A percentile compares a stretch with the other conserved stretches of the same genome.
phyloP scores from a whole-genome alignment of 768 basidiomycete genomes.

The Cystobasidium ongulense region DNA sequence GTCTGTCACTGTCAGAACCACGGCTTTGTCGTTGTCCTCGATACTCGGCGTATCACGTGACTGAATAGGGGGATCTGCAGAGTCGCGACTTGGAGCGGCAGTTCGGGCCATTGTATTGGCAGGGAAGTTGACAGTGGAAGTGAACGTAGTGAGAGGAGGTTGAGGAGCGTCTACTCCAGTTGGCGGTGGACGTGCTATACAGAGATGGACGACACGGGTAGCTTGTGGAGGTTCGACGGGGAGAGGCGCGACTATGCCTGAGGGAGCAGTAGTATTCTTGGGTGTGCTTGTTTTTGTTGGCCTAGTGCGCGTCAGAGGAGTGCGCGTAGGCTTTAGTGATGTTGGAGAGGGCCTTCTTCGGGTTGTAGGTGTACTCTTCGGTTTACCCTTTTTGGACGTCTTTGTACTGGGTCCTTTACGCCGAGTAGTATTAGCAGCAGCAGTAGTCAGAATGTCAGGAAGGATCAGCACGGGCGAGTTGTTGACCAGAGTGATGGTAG shows the following conservation, averaged over 20 bases:
- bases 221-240: neutral
- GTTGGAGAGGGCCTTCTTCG: neutral
- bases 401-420: no score
- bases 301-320: neutral
- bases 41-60: neutral
- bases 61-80: neutral
- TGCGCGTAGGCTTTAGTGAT: neutral
- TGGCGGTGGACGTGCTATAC: neutral
- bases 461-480: neutral
- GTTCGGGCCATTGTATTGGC: neutral
- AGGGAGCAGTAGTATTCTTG: neutral
- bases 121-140: constrained; percentile 1
- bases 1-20: neutral
- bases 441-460: no score
- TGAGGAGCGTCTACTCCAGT: neutral
- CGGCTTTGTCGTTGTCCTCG: neutral
- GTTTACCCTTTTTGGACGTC: no score
- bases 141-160: neutral
- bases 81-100: neutral
- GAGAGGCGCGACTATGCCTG: neutral
- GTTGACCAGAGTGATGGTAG: neutral
- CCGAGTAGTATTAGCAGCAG: no score
- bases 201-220: constrained; percentile 1
- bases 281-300: neutral
- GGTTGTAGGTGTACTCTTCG: no score